phyloP scores from a whole-genome alignment of 169 alveolate species.

The Cryptosporidium canis region DNA sequence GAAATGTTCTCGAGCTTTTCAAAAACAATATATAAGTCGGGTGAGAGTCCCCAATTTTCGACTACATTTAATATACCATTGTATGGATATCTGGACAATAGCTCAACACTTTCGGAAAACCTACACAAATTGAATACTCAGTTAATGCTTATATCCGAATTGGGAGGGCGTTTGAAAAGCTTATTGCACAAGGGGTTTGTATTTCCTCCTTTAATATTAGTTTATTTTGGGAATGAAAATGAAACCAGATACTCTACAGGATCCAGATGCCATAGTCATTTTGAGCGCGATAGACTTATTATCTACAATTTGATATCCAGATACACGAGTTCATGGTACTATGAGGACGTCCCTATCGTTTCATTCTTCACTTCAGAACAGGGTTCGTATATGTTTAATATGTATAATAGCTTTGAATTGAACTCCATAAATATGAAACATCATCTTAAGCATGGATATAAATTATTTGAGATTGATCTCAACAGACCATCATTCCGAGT shows the following conservation, averaged over 20 bases:
- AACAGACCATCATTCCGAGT: background rate
- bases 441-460: background rate
- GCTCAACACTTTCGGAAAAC: background rate
- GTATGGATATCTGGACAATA: background rate
- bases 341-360: slow-evolving; percentile 11
- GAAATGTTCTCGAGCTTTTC: slow-evolving; percentile 16
- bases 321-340: background rate
- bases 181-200: background rate
- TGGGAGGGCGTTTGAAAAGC: background rate
- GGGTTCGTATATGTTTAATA: background rate
- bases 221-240: background rate
- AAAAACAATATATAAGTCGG: background rate
- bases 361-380: background rate
- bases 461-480: background rate
- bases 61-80: background rate
- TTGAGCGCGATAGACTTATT: background rate
- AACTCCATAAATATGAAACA: background rate
- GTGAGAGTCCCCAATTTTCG: background rate
- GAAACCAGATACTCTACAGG: background rate
- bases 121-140: background rate
- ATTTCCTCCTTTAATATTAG: background rate
- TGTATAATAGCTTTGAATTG: background rate
- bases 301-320: background rate
- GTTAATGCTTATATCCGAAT: background rate
- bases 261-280: background rate